phyloP scores from a whole-genome alignment of 139 green algal genomes.

The Micromonas commoda region DNA sequence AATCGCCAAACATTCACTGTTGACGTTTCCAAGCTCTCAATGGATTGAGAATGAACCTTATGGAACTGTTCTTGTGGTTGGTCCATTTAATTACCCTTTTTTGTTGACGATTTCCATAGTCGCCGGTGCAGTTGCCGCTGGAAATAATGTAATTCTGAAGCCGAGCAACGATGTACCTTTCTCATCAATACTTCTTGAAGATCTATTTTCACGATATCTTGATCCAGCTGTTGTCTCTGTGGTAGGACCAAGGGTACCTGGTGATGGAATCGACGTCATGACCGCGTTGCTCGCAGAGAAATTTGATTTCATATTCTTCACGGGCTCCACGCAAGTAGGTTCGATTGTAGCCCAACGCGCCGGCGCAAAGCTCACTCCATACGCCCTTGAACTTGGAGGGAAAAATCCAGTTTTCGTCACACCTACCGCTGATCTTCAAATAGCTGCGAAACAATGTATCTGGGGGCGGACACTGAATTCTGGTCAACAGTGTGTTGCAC shows the following conservation, averaged over 20 bases:
- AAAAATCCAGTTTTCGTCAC: slow-evolving; percentile 41
- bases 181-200: not conserved
- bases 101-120: not conserved
- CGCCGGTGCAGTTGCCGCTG: slow-evolving; percentile 17
- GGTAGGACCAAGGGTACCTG: not conserved
- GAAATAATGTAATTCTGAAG: slow-evolving; percentile 15
- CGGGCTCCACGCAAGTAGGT: slow-evolving; percentile 11
- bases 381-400: slow-evolving; percentile 40
- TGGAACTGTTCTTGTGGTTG: slow-evolving; percentile 2
- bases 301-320: slow-evolving; percentile 32
- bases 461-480: slow-evolving; percentile 32
- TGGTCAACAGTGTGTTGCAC: slow-evolving; percentile 39
- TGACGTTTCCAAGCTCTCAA: slow-evolving; percentile 1
- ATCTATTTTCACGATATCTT: slow-evolving; percentile 2
- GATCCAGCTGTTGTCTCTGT: not conserved
- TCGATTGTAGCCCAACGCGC: not conserved
- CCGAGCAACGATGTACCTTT: not conserved
- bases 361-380: slow-evolving; percentile 11
- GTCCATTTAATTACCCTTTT: slow-evolving; percentile 23
- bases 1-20: not conserved
- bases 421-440: slow-evolving; percentile 25
- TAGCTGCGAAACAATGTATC: slow-evolving; percentile 22
- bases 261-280: slow-evolving; percentile 19
- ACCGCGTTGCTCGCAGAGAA: slow-evolving; percentile 11
- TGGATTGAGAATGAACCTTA: slow-evolving; percentile 22